These are phyloP conservation scores for Arbutus unedo DNA, from an alignment of 148 eudicot genomes.

Conservation along the genomic window DNA sequence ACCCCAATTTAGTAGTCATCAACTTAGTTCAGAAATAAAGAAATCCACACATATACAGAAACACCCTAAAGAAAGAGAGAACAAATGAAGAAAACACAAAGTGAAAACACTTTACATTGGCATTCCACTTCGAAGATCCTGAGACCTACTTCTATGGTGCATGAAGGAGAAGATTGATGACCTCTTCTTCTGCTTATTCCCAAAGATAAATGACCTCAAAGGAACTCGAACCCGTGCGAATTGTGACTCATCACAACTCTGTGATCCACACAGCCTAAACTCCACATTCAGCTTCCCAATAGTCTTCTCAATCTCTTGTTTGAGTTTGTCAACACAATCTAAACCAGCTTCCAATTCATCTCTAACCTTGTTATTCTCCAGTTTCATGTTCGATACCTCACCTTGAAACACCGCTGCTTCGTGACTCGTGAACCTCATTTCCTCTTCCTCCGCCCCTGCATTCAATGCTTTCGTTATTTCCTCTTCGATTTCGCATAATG, in stretches of 20 bases:
- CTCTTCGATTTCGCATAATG: constrained; percentile 60
- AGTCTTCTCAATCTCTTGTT: constrained; percentile 57
- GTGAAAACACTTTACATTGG: not conserved
- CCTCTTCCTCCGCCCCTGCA: constrained; percentile 60
- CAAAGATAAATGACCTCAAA: constrained; percentile 72
- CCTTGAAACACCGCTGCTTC: constrained; percentile 93
- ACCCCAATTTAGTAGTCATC: not conserved
- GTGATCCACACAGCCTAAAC: constrained; percentile 38
- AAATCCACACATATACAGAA: constrained; percentile 14
- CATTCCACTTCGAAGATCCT: constrained; percentile 18
- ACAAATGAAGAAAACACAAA: constrained; percentile 1
- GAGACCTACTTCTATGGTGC: constrained; percentile 29
- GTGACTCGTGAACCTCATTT: constrained; percentile 71
- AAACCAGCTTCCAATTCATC: constrained; percentile 74
- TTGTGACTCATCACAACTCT: constrained; percentile 27
- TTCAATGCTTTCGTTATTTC: constrained; percentile 59
- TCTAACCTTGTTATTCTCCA: constrained; percentile 81
- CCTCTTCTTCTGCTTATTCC: constrained; percentile 59
- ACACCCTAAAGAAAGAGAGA: not conserved
- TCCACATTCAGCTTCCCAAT: constrained; percentile 49
- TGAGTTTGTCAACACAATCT: constrained; percentile 57
- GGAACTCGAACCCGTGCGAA: constrained; percentile 41
- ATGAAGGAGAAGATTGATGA: constrained; percentile 60
- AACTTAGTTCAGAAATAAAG: not conserved
- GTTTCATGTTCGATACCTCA: constrained; percentile 87